Evolutionary conservation across 352 stramenopile genomes (phyloP).

Genomic region (Pseudoperonospora humuli): DNA sequence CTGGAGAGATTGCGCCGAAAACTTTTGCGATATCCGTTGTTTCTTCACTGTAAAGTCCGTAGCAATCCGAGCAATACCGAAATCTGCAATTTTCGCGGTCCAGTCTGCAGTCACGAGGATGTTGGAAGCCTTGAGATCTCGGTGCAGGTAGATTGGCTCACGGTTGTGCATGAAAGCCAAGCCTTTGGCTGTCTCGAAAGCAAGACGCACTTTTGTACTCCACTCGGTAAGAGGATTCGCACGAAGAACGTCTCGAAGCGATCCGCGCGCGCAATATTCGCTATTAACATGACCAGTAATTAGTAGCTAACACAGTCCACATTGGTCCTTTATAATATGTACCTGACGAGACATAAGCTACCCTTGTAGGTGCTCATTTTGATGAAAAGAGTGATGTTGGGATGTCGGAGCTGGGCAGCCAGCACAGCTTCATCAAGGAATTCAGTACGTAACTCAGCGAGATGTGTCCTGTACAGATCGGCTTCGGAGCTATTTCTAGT

Average conservation of each 20-base stretch:
- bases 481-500: conserved; percentile 25
- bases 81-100: conserved; percentile 69
- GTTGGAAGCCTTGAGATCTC: conserved; percentile 68
- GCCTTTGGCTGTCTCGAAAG: conserved; percentile 60
- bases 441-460: conserved; percentile 48
- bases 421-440: conserved; percentile 63
- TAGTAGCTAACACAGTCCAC: background rate
- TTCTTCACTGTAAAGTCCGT: conserved; percentile 56
- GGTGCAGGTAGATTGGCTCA: conserved; percentile 65
- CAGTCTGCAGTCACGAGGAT: conserved; percentile 69
- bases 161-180: conserved; percentile 77
- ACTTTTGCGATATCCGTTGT: conserved; percentile 15
- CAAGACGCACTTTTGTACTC: conserved; percentile 56
- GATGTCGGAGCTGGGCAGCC: conserved; percentile 52
- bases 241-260: conserved; percentile 50
- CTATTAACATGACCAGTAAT: conserved; percentile 17
- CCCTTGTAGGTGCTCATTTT: conserved; percentile 57
- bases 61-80: conserved; percentile 65
- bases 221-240: conserved; percentile 58
- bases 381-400: conserved; percentile 75
- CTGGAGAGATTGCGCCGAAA: conserved; percentile 14
- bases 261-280: conserved; percentile 60
- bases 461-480: conserved; percentile 61
- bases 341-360: conserved; percentile 69
- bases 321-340: conserved; percentile 14